phyloP scores from a whole-genome alignment of 169 alveolate genomes.

The Neospora caninum region DNA sequence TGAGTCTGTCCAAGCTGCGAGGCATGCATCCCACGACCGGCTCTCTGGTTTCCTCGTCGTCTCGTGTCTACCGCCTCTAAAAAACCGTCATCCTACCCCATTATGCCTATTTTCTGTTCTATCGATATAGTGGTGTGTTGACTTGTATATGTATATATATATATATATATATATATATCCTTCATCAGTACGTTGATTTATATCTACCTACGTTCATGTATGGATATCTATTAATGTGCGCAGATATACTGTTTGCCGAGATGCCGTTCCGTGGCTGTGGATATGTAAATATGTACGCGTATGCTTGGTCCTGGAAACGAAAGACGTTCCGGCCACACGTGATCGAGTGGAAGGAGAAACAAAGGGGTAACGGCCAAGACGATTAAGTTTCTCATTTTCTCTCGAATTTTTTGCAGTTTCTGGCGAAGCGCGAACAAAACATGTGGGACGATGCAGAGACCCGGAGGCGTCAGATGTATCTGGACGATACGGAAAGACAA shows the following conservation, averaged over 20 bases:
- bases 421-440: slow-evolving; percentile 37
- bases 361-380: no score
- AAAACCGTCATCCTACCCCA: no score
- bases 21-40: background rate
- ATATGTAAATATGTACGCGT: no score
- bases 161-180: background rate
- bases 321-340: no score
- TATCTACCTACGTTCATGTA: background rate
- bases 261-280: no score
- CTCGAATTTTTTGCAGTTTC: slow-evolving; percentile 7
- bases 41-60: no score
- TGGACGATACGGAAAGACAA: slow-evolving; percentile 37
- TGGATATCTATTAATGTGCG: background rate
- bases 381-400: background rate
- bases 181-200: no score
- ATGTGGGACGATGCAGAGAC: slow-evolving; percentile 60
- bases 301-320: no score
- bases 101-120: background rate
- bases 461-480: background rate
- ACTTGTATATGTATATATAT: background rate
- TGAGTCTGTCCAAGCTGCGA: no score
- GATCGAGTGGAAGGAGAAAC: no score
- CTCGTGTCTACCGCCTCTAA: no score
- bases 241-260: no score
- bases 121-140: background rate